Percentiles rank a stretch among this genome's conserved stretches.
Evolutionary conservation across 345 rosid species (phyloP).

Genomic region (Isatis tinctoria): DNA sequence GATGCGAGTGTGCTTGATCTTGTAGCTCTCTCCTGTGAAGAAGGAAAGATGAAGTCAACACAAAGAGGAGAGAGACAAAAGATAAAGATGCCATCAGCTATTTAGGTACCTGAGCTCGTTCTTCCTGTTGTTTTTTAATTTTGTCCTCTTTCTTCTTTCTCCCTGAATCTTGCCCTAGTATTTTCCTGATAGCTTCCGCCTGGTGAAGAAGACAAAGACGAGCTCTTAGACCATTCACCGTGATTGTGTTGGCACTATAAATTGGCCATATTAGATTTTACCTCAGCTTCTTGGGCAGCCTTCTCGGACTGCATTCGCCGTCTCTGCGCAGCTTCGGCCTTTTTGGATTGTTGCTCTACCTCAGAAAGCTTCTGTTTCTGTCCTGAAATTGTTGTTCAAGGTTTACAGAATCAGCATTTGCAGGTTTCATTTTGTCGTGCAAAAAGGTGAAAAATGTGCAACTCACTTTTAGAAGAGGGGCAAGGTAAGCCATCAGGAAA

Average conservation of each 20-base stretch:
- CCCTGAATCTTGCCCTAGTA: constrained; percentile 70
- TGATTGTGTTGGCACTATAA: neutral
- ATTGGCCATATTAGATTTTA: neutral
- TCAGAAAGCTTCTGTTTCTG: constrained; percentile 71
- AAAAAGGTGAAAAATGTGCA: neutral
- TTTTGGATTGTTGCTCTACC: constrained; percentile 68
- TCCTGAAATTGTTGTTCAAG: constrained; percentile 33
- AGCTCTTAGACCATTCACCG: neutral
- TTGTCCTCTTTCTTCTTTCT: constrained; percentile 73
- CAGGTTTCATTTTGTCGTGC: neutral
- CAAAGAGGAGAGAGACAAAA: neutral
- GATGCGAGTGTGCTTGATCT: constrained; percentile 45
- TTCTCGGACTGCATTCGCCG: constrained; percentile 70
- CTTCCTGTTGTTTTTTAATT: constrained; percentile 54
- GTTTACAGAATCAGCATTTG: neutral
- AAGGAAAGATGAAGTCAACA: neutral
- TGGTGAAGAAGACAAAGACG: constrained; percentile 24
- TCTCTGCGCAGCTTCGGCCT: constrained; percentile 68
- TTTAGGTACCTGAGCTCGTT: constrained; percentile 50
- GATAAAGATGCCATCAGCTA: neutral
- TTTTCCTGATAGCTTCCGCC: constrained; percentile 85
- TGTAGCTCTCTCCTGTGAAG: constrained; percentile 44
- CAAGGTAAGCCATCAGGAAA: constrained; percentile 71
- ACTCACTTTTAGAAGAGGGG: constrained; percentile 60
- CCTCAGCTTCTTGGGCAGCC: constrained; percentile 80